phyloP scores from a whole-genome alignment of 108 stramenopile species.

The Fragilaria crotonensis region DNA sequence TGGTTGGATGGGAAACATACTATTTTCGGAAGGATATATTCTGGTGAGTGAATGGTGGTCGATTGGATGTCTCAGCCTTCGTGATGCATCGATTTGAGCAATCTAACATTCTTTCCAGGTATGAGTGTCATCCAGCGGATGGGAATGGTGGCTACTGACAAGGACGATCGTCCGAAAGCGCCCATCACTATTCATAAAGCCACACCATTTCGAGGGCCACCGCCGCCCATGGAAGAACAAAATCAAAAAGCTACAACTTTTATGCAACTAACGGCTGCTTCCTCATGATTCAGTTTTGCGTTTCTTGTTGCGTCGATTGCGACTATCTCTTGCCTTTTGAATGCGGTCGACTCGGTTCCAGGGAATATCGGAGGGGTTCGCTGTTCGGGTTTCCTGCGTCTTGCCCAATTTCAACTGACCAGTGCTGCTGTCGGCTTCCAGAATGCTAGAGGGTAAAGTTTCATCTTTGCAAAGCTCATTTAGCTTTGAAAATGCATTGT shows the following conservation, averaged over 20 bases:
- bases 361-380: not conserved
- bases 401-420: constrained; percentile 34
- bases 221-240: constrained; percentile 17
- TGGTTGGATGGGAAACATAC: constrained; percentile 95
- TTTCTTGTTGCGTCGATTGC: not conserved
- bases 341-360: not conserved
- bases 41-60: constrained; percentile 49
- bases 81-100: not conserved
- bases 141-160: constrained; percentile 87
- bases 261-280: not conserved
- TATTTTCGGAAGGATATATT: constrained; percentile 83
- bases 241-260: not conserved
- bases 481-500: constrained; percentile 7
- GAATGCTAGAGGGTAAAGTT: constrained; percentile 40
- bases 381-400: constrained; percentile 26
- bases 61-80: constrained; percentile 81
- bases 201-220: constrained; percentile 40
- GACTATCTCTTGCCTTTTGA: not conserved
- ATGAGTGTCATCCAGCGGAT: constrained; percentile 89
- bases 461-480: constrained; percentile 2
- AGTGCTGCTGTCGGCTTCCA: constrained; percentile 38
- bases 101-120: constrained; percentile 24
- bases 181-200: constrained; percentile 54
- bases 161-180: constrained; percentile 68
- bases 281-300: not conserved